Evolutionary conservation across 1,284 basidiomycete genomes (phyloP).

Genomic region (Apiotrichum mycotoxinovorans): DNA sequence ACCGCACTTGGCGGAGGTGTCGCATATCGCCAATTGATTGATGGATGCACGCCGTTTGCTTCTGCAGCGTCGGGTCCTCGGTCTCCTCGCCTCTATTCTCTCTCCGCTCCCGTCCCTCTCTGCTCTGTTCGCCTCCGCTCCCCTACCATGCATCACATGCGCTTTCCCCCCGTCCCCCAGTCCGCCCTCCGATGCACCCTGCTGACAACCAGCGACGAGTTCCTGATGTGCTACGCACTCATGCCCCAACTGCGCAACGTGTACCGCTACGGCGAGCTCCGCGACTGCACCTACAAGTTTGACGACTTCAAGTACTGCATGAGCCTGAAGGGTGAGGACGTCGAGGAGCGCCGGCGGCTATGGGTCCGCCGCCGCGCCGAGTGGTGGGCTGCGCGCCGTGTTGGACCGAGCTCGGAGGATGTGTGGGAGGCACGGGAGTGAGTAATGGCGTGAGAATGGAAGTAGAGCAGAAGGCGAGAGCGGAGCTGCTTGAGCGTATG

Average conservation of each 20-base stretch:
- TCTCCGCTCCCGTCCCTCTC: not conserved
- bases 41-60: no score
- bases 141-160: no score
- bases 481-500: no score
- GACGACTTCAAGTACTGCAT: slow-evolving; percentile 97
- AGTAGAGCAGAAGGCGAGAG: no score
- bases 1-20: no score
- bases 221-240: slow-evolving; percentile 74
- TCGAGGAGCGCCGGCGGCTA: slow-evolving; percentile 69
- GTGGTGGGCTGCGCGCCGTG: slow-evolving; percentile 78
- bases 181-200: no score
- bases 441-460: slow-evolving; percentile 29
- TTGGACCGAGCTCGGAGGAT: slow-evolving; percentile 79
- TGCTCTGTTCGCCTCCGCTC: not conserved
- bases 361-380: slow-evolving; percentile 86
- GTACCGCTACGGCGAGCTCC: slow-evolving; percentile 78
- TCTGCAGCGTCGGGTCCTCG: no score
- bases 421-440: slow-evolving; percentile 86
- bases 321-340: slow-evolving; percentile 70
- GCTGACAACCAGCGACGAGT: slow-evolving; percentile 57
- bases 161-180: no score
- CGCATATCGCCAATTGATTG: no score
- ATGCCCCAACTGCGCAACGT: slow-evolving; percentile 76
- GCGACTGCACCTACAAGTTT: slow-evolving; percentile 72
- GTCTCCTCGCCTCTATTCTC: no score